Conservation (phyloP, 1,284 basidiomycete genomes). For the Sphagnurus paluster region DNA sequence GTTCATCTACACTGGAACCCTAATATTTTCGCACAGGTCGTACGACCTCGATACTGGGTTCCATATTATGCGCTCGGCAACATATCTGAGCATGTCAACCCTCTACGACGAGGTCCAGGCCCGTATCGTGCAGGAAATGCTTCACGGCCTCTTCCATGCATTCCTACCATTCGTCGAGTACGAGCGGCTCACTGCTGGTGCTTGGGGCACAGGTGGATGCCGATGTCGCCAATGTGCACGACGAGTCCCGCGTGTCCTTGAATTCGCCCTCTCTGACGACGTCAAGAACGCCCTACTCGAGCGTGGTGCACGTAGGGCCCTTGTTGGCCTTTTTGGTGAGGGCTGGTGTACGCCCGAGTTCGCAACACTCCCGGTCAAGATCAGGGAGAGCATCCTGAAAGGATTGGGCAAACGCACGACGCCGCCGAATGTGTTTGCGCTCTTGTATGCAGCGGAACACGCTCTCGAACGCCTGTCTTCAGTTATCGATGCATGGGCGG, state of each 20-base stretch:
- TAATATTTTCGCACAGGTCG: conserved; percentile 89
- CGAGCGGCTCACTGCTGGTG: conserved; percentile 65
- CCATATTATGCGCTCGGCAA: conserved; percentile 82
- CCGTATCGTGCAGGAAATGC: conserved; percentile 82
- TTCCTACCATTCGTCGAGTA: conserved; percentile 77
- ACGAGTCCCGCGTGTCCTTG: conserved; percentile 77
- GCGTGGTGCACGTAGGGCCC: conserved; percentile 67
- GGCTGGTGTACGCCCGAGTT: conserved; percentile 86
- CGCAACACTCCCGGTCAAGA: conserved; percentile 63
- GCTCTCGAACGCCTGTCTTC: conserved; percentile 56
- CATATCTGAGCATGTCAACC: conserved; percentile 78
- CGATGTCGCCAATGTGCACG: conserved; percentile 79
- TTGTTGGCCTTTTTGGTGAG: conserved; percentile 82
- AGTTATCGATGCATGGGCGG: conserved; percentile 68
- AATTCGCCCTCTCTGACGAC: conserved; percentile 75
- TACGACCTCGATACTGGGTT: conserved; percentile 94
- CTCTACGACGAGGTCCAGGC: conserved; percentile 82
- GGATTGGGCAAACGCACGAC: conserved; percentile 59
- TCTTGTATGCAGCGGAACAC: conserved; percentile 55
- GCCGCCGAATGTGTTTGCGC: conserved; percentile 55
- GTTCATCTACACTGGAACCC: conserved; percentile 91
- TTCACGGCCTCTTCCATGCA: conserved; percentile 84
- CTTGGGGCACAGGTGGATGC: conserved; percentile 79
- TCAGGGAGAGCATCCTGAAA: conserved; percentile 67
- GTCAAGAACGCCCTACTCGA: conserved; percentile 74